Conservation (phyloP, 352 stramenopile genomes). For the Phytopythium mirpurense region DNA sequence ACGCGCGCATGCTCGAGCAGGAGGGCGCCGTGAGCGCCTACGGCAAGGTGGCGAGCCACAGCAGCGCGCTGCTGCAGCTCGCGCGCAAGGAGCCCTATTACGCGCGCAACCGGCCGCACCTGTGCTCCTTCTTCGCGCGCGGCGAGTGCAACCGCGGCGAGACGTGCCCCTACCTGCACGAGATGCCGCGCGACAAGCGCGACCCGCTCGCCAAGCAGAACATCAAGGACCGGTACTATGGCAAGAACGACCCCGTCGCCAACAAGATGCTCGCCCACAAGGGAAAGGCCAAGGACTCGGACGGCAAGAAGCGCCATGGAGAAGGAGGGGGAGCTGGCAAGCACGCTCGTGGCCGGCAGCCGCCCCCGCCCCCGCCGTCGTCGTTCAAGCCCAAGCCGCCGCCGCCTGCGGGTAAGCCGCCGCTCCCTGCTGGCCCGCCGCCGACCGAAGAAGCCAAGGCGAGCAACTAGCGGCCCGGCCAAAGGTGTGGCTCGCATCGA, state of each 20-base stretch:
- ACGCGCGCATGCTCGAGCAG: conserved; percentile 89
- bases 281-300: conserved; percentile 13
- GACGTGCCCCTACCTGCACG: conserved; percentile 93
- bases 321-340: conserved; percentile 2
- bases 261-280: conserved; percentile 79
- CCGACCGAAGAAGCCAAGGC: conserved; percentile 15
- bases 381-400: conserved; percentile 50
- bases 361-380: conserved; percentile 15
- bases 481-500: conserved; percentile 11
- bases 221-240: conserved; percentile 93
- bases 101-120: conserved; percentile 87
- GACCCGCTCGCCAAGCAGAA: conserved; percentile 95
- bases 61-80: conserved; percentile 81
- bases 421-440: conserved; percentile 52
- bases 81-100: conserved; percentile 87
- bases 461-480: conserved; percentile 12
- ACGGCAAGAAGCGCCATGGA: conserved; percentile 18
- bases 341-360: conserved; percentile 19
- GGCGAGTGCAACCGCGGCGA: conserved; percentile 92
- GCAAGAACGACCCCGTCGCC: conserved; percentile 92
- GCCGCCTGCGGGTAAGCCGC: conserved; percentile 50
- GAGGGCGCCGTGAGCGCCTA: conserved; percentile 84
- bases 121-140: conserved; percentile 95
- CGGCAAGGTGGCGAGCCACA: conserved; percentile 65
- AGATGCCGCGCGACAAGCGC: conserved; percentile 91